Percentiles rank a stretch among this genome's conserved stretches.
phyloP scores from a whole-genome alignment of 768 basidiomycete genomes.

The Fibroporia radiculosa region DNA sequence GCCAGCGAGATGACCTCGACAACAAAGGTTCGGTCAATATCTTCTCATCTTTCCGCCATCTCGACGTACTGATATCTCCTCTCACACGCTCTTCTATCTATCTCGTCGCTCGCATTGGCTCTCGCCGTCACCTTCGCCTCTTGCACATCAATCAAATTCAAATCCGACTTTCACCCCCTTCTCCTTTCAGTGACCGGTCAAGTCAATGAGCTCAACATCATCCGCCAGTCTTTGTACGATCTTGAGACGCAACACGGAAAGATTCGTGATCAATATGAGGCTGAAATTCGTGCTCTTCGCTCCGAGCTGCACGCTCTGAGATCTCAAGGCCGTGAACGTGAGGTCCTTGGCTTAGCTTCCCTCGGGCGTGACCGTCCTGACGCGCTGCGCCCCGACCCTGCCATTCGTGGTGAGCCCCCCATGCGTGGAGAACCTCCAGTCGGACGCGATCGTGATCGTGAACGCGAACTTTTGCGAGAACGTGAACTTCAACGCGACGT shows the following conservation, averaged over 20 bases:
- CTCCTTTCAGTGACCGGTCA: constrained; percentile 67
- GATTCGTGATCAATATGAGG: constrained; percentile 81
- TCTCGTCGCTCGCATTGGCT: neutral
- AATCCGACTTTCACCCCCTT: constrained; percentile 1
- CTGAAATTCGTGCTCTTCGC: constrained; percentile 68
- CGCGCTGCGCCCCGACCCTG: constrained; percentile 6
- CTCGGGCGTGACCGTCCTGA: constrained; percentile 22
- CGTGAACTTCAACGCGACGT: constrained; percentile 22
- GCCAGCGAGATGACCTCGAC: constrained; percentile 87
- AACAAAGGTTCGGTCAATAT: constrained; percentile 61
- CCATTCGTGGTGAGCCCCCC: constrained; percentile 1
- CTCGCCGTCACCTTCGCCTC: neutral
- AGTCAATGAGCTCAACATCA: constrained; percentile 84
- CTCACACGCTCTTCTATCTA: neutral
- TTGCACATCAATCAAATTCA: neutral
- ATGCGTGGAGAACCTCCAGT: constrained; percentile 3
- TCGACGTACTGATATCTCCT: neutral
- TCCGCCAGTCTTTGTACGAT: constrained; percentile 86
- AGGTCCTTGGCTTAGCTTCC: constrained; percentile 20
- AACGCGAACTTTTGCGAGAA: constrained; percentile 22
- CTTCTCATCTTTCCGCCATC: too few species aligned
- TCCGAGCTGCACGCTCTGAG: constrained; percentile 55
- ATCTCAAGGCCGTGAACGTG: constrained; percentile 25
- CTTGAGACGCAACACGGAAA: constrained; percentile 85
- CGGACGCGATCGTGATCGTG: constrained; percentile 19